A percentile compares a stretch with the other conserved stretches of the same genome.
phyloP scores from a whole-genome alignment of 2,329 filamentous ascomycete species.

The Stromatinia cepivora region DNA sequence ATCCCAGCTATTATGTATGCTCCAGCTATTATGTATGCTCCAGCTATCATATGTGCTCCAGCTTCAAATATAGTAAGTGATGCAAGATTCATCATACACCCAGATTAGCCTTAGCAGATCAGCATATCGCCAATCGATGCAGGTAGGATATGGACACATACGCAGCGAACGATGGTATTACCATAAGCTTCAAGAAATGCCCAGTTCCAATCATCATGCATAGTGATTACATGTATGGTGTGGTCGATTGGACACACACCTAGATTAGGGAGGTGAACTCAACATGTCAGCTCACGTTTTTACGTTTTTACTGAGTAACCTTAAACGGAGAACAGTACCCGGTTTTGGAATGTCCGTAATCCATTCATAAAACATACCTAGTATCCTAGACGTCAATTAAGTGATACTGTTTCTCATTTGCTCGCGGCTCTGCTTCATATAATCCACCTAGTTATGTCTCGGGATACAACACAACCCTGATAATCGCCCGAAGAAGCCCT shows the following conservation, averaged over 20 bases:
- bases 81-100: too few species aligned
- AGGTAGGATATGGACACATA: not conserved
- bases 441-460: slow-evolving; percentile 5
- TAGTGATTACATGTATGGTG: not conserved
- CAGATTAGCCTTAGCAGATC: not conserved
- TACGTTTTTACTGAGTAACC: not conserved
- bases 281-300: slow-evolving; percentile 9
- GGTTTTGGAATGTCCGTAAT: slow-evolving; percentile 2
- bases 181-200: slow-evolving; percentile 11
- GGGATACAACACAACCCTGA: not conserved
- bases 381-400: not conserved
- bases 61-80: slow-evolving; percentile 6
- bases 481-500: slow-evolving; percentile 12
- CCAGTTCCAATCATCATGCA: slow-evolving; percentile 13
- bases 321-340: not conserved
- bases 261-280: not conserved
- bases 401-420: slow-evolving; percentile 6
- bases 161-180: slow-evolving; percentile 19
- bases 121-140: slow-evolving; percentile 4
- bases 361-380: not conserved
- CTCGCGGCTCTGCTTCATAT: slow-evolving; percentile 16
- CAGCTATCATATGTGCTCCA: not conserved
- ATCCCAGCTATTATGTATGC: not conserved
- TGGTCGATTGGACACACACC: slow-evolving; percentile 1
- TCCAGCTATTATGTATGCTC: not conserved